Evolutionary conservation across 2,329 filamentous ascomycete genomes (phyloP), one percentile per base, ranked within the genome.

Genomic region (Raffaelea ambrosiae): DNA sequence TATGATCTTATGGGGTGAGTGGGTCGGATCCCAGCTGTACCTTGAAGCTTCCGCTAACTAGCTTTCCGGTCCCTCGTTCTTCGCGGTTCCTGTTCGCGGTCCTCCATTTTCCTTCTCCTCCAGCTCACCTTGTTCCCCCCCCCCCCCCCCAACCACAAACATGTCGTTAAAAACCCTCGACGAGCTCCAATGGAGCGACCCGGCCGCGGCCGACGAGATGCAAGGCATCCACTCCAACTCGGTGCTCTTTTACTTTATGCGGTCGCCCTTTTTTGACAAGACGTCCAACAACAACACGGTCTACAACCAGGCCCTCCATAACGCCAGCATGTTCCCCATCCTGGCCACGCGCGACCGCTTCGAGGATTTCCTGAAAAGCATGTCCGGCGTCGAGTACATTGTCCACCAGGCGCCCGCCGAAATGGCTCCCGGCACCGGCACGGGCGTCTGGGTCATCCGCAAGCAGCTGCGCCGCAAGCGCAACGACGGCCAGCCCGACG

Each of bases 241-340:
- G 41, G 71, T 85, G 51, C 76, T 84, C 50, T 81, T 77, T 66
- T 85, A 85, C 66, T 84, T 85, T 55, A 74, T 79, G 54, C 68
- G 75, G 51, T 84, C 81, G 51, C 80, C 81, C 21, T 85, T 83
- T 65, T 85, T 79, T 65, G 81, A 84, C 62, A 71, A 66, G 51
- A 83, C 78, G 2, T 83, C 79, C 54, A 85, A 84, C 62, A 85
- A 85, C 61, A 77, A 76, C 53, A 70, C 83, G 33, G 67, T 85
- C 36, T 76, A 73, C 57, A 73, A 67, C 53, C 81, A 85, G 62
- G 78, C 79, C 39, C 69, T 77, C 62, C 78, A 72, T 64, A 84
- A 84, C 61, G 68, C 68, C 22, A 67, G 70, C 52, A 78, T 84
- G 70, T 69, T 68, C 41, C 71, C 72, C 42, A 67, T 77, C 21